Conservation (phyloP, 805 yeast species). For the Wickerhamomyces hampshirensis region DNA sequence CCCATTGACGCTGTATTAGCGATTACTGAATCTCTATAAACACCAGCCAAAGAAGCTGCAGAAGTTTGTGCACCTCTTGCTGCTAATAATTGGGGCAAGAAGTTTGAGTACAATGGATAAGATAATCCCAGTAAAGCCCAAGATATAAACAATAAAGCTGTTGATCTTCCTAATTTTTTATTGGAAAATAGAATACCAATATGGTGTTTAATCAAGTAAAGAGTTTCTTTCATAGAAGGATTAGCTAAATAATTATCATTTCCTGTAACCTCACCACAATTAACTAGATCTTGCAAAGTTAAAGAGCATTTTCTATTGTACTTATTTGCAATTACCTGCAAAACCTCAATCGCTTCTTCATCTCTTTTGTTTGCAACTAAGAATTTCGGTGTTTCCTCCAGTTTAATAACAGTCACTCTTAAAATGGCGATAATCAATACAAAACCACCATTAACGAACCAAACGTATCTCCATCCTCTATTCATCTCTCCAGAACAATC, state of each 20-base stretch:
- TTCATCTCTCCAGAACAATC: slow-evolving; percentile 38
- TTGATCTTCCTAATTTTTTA: slow-evolving; percentile 32
- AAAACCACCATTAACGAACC: slow-evolving; percentile 47
- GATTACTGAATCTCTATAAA: slow-evolving; percentile 43
- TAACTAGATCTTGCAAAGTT: slow-evolving; percentile 40
- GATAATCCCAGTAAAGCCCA: slow-evolving; percentile 54
- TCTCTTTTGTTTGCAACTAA: slow-evolving; percentile 45
- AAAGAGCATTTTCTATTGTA: slow-evolving; percentile 37
- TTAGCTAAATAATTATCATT: slow-evolving; percentile 23
- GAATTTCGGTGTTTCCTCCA: slow-evolving; percentile 51
- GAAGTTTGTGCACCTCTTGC: slow-evolving; percentile 42
- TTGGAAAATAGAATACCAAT: slow-evolving; percentile 39
- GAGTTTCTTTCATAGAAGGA: slow-evolving; percentile 24
- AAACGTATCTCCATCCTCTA: slow-evolving; percentile 55
- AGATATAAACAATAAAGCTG: slow-evolving; percentile 37
- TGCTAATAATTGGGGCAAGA: slow-evolving; percentile 45
- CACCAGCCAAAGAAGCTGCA: slow-evolving; percentile 34
- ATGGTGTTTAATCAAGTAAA: slow-evolving; percentile 31
- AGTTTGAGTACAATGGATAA: slow-evolving; percentile 47
- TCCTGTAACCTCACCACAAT: slow-evolving; percentile 37
- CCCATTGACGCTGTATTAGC: slow-evolving; percentile 39
- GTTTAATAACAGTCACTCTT: slow-evolving; percentile 36
- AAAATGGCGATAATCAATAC: slow-evolving; percentile 42
- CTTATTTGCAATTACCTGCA: slow-evolving; percentile 41
- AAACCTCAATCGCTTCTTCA: slow-evolving; percentile 38